Evolutionary conservation across 78 protist genomes (phyloP).

Genomic region (Paratrimastix pyriformis): DNA sequence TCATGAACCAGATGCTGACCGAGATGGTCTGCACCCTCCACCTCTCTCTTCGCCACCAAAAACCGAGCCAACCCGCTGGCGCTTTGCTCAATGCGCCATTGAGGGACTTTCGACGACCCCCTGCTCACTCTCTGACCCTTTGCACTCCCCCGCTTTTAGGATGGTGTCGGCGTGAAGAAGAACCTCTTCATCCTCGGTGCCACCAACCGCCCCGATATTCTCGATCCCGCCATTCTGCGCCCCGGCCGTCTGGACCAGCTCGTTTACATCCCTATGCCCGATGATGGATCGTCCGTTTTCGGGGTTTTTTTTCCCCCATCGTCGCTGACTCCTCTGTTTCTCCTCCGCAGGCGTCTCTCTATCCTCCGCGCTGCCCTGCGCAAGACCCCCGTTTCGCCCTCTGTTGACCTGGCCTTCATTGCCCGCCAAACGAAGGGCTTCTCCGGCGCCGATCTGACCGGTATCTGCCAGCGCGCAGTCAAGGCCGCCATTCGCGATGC

Average conservation of each 20-base stretch:
- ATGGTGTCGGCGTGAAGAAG: slow-evolving; percentile 97
- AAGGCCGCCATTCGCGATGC: slow-evolving; percentile 94
- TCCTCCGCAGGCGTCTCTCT: neutral
- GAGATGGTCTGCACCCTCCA: too few species aligned
- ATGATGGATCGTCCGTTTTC: slow-evolving; percentile 80
- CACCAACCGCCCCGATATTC: slow-evolving; percentile 99
- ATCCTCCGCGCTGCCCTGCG: slow-evolving; percentile 29
- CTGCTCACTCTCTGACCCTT: too few species aligned
- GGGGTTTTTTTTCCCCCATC: slow-evolving; percentile 68
- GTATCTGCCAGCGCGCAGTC: slow-evolving; percentile 91
- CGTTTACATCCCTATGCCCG: slow-evolving; percentile 99
- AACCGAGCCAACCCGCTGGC: too few species aligned
- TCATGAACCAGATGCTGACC: slow-evolving; percentile 97
- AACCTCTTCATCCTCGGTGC: slow-evolving; percentile 99
- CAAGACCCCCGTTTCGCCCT: slow-evolving; percentile 84
- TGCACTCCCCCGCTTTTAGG: too few species aligned
- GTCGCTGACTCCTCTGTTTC: slow-evolving; percentile 9
- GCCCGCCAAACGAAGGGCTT: slow-evolving; percentile 87
- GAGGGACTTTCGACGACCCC: too few species aligned
- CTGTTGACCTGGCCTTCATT: slow-evolving; percentile 75
- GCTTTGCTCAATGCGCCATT: too few species aligned
- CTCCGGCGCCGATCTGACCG: slow-evolving; percentile 99
- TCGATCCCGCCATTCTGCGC: slow-evolving; percentile 98
- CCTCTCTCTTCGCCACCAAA: too few species aligned
- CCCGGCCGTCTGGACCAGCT: slow-evolving; percentile 99